Base-by-base conservation (phyloP, 1,284 basidiomycete genomes). In the Trichosporon inkin region DNA sequence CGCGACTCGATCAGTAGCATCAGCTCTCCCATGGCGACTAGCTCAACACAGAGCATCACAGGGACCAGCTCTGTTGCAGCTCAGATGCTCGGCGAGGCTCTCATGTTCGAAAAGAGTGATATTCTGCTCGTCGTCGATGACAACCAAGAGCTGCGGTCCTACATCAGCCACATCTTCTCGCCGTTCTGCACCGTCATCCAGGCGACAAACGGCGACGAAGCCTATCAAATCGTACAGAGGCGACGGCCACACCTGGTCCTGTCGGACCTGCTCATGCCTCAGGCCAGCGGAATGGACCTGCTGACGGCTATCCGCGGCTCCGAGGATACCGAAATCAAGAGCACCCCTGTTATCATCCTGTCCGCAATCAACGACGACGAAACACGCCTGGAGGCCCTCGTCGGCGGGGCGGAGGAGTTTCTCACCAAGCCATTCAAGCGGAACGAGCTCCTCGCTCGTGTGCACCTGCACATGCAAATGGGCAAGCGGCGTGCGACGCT, bases 351-450 rank as follows among this genome's bases (percentile, higher is more conserved):
- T 35, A 57, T 68, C 6, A 39, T 67, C 13, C 38, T 68, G 1
- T 62, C 63, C 6, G 61, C 66, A 0, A 59, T 56, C 6, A 58
- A 44, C 17, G 67, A 65, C 38, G 68, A 66, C 34, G 65, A 68
- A 20, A 22, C 56, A 10, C 58, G 65, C 22, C 60, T 71, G 4
- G 68, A 63, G 6, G 66, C 67, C 10, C 56, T 71, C 6, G 61
- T 77, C 2, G 72, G 68, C 19, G 78, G 78, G 16, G 78, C 76
- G 2, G 77, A 79, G 56, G 70, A 73, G 60, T 70, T 62, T 44
- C 49, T 73, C 35, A 19, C 58, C 11, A 71, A 72, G 55, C 70
- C 71, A 11, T 71, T 71, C 64, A 66, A 63, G 20, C 61, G 66
- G 4, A 63, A 69, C 40, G 78, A 80, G 56, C 68, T 80, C 4